Conservation (phyloP, 768 basidiomycete genomes). For the Mycena epipterygia region DNA sequence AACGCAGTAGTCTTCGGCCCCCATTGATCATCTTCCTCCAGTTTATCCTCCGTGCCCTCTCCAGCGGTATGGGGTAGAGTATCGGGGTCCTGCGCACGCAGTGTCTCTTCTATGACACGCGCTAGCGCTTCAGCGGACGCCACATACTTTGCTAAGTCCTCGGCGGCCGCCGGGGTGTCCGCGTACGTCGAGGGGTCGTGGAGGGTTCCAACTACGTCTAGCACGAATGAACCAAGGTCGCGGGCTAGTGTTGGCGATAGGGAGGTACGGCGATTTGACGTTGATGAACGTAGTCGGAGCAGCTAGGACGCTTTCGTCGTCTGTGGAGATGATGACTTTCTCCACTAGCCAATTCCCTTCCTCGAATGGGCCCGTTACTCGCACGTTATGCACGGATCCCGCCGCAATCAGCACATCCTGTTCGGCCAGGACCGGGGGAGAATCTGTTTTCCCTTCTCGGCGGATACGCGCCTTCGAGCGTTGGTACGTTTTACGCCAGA, state of each 20-base stretch:
- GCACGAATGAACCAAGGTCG: slow-evolving; percentile 26
- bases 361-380: slow-evolving; percentile 8
- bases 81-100: too few species aligned
- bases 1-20: neutral
- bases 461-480: too few species aligned
- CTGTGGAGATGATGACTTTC: too few species aligned
- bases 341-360: neutral
- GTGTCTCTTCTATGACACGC: too few species aligned
- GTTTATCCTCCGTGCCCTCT: neutral
- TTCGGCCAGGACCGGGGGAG: too few species aligned
- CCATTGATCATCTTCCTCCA: neutral
- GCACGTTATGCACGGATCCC: slow-evolving; percentile 18
- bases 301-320: too few species aligned
- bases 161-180: neutral
- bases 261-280: too few species aligned
- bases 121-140: neutral
- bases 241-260: slow-evolving; percentile 34
- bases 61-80: neutral
- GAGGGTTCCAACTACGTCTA: slow-evolving; percentile 28
- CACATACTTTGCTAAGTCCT: neutral
- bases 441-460: too few species aligned
- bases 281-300: too few species aligned
- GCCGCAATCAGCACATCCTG: too few species aligned
- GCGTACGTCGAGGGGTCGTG: neutral
- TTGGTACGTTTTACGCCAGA: neutral